Evolutionary conservation across 805 yeast species (phyloP).

Genomic region (Candida alai): DNA sequence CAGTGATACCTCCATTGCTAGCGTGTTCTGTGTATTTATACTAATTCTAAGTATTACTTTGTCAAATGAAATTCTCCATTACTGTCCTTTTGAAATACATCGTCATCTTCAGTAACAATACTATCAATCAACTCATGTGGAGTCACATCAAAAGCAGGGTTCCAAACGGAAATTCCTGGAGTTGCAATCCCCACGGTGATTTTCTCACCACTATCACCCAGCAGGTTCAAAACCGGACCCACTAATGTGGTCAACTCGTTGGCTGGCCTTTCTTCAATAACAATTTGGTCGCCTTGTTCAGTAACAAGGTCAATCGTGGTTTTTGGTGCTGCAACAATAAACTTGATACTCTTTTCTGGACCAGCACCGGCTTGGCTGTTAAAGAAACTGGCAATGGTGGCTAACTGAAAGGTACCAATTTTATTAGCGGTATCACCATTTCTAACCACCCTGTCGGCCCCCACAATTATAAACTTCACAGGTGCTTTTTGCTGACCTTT

Average conservation of each 20-base stretch:
- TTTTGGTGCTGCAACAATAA: constrained; percentile 92
- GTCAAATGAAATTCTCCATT: constrained; percentile 49
- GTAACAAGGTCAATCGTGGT: constrained; percentile 80
- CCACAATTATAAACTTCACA: constrained; percentile 85
- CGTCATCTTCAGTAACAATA: constrained; percentile 80
- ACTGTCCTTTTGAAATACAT: constrained; percentile 43
- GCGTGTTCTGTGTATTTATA: constrained; percentile 2
- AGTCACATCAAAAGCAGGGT: constrained; percentile 94
- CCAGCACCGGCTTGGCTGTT: constrained; percentile 13
- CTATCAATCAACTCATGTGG: constrained; percentile 81
- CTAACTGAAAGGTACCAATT: constrained; percentile 90
- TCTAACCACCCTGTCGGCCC: constrained; percentile 89
- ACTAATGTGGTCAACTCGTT: constrained; percentile 71
- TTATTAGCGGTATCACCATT: constrained; percentile 97
- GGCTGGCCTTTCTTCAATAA: constrained; percentile 84
- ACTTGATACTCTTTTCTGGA: constrained; percentile 46
- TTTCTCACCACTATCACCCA: constrained; percentile 28
- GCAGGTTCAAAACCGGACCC: constrained; percentile 44
- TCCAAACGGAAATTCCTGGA: constrained; percentile 83
- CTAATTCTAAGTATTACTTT: constrained; percentile 4
- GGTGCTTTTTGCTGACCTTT: constrained; percentile 48
- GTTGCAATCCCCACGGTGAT: constrained; percentile 78
- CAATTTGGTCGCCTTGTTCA: constrained; percentile 65
- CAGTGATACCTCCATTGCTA: too few species aligned
- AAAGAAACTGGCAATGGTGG: constrained; percentile 61